Base-by-base conservation (phyloP, 345 rosid genomes). In the Noccaea caerulescens region DNA sequence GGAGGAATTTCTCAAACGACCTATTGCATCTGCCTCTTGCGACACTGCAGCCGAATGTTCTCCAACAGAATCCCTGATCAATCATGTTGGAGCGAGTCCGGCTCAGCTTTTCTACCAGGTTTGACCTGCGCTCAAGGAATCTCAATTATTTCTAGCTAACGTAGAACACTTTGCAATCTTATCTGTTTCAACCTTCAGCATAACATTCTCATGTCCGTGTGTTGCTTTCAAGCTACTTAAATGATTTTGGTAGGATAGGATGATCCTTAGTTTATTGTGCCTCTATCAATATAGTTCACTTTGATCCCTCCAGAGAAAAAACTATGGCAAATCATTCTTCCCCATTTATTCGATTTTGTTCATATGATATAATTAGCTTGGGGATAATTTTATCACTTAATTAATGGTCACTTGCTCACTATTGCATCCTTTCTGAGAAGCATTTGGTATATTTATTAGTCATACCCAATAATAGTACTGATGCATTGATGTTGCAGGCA, bases 21-120 rank as follows among this genome's bases (percentile, higher is more conserved):
- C 85, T 70, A 74, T 80, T 36, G 32, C 67, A 9, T 43, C 79
- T 64, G 82, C 84, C 63, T 33, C 16, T 67, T 81, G 80, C 7
- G 58, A 75, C 72, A 80, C 38, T 6, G 33, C 77, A 27, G 34
- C 63, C 5, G 73, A 49, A 57, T 12, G 56, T 45, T 72, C 83
- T 68, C 84, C 67, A 64, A 53, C 66, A 55, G 81, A 82, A 58
- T 51, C 61, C 63, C 75, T 76, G 38, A 83, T 73, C 61, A 66
- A 79, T 76, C 83, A 72, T 45, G 56, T 37, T 55, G 86, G 81
- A 69, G 68, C 76, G 2, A 76, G 18, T 34, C 82, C 82, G 9
- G 80, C 85, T 47, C 79, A 70, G 34, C 75, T 86, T 63, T 93
- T 89, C 79, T 82, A 85, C 68, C 89, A 91, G 97, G 97, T 93